phyloP scores from a whole-genome alignment of 768 basidiomycete species.

The Dendrothele bispora region DNA sequence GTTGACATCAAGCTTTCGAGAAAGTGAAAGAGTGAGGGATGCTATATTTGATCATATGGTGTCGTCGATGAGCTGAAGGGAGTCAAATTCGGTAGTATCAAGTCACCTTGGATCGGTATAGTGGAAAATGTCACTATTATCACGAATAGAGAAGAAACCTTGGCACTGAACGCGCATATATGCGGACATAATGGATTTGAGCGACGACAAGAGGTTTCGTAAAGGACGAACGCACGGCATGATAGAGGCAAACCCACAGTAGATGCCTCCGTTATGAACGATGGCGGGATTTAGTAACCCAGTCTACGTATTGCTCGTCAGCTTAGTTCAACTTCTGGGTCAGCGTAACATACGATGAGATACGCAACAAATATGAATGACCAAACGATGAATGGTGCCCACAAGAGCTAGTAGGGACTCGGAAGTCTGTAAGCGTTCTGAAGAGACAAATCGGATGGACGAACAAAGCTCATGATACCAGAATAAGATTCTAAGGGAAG shows the following conservation, averaged over 20 bases:
- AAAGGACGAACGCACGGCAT: constrained; percentile 3
- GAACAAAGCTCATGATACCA: background rate
- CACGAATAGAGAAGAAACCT: constrained; percentile 10
- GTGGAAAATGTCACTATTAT: constrained; percentile 9
- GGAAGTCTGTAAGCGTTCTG: background rate
- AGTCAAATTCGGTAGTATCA: background rate
- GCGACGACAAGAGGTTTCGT: background rate
- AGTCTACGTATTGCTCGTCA: background rate
- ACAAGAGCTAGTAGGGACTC: constrained; percentile 2
- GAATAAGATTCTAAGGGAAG: constrained; percentile 9
- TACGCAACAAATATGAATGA: constrained; percentile 3
- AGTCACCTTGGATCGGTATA: constrained; percentile 11
- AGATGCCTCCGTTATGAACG: constrained; percentile 4
- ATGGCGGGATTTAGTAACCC: constrained; percentile 4
- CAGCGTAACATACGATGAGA: constrained; percentile 1
- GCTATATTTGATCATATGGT: background rate
- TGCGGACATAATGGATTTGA: background rate
- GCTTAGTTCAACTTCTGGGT: too few species aligned
- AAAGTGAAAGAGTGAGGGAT: constrained; percentile 9
- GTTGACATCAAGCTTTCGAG: constrained; percentile 5
- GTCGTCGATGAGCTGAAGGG: background rate
- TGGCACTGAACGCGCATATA: background rate
- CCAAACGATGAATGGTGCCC: constrained; percentile 7
- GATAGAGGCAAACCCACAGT: constrained; percentile 6
- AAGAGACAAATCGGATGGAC: background rate